Evolutionary conservation across 805 yeast genomes (phyloP).

Genomic region (Osmozyma mogii): DNA sequence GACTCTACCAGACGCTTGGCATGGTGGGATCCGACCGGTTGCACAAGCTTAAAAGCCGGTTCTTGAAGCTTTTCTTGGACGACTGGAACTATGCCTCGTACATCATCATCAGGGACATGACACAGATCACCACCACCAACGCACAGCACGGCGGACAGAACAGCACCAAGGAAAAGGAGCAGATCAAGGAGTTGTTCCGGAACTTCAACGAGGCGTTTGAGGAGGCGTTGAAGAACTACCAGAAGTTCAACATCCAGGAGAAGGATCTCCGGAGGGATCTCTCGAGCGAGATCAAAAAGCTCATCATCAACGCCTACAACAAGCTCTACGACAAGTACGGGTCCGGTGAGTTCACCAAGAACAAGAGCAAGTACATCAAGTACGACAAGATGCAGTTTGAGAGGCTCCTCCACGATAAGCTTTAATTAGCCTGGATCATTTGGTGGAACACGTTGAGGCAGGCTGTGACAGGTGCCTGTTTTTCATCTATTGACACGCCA

Average conservation of each 20-base stretch:
- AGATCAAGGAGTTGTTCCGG: slow-evolving; percentile 74
- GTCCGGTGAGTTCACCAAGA: slow-evolving; percentile 63
- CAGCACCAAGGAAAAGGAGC: slow-evolving; percentile 69
- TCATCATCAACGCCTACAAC: slow-evolving; percentile 77
- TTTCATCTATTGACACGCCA: neutral
- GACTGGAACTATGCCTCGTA: slow-evolving; percentile 80
- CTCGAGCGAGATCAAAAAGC: slow-evolving; percentile 60
- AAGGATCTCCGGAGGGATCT: slow-evolving; percentile 54
- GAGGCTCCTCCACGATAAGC: slow-evolving; percentile 16
- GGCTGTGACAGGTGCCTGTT: neutral
- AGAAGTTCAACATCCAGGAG: slow-evolving; percentile 59
- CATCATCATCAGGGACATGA: slow-evolving; percentile 64
- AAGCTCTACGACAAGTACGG: slow-evolving; percentile 76
- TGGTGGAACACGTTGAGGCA: neutral
- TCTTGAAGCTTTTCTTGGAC: slow-evolving; percentile 58
- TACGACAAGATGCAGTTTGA: slow-evolving; percentile 45
- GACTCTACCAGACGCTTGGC: slow-evolving; percentile 48
- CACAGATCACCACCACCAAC: slow-evolving; percentile 52
- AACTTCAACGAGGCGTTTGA: slow-evolving; percentile 82
- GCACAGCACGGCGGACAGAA: slow-evolving; percentile 30
- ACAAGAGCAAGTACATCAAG: slow-evolving; percentile 62
- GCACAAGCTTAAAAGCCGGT: slow-evolving; percentile 64
- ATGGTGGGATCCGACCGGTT: slow-evolving; percentile 53
- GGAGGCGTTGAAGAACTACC: slow-evolving; percentile 59
- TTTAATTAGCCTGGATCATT: slow-evolving; percentile 2